These are phyloP conservation scores for Ascochyta lentis DNA, from an alignment of 2,329 filamentous ascomycete species.

Conservation along the genomic window DNA sequence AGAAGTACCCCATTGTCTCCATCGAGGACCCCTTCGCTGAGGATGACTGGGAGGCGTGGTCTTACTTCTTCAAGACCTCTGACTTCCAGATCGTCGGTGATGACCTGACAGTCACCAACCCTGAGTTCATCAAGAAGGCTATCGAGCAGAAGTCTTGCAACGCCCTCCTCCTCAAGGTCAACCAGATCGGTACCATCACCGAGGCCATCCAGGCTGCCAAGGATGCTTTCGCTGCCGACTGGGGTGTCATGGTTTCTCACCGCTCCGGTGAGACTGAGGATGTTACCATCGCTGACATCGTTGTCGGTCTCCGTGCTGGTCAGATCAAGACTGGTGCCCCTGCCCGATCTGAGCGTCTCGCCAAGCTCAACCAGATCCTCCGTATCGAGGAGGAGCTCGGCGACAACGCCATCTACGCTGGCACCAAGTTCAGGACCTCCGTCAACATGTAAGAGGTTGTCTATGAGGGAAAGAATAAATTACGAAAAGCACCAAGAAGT, in stretches of 20 bases:
- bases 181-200: constrained; percentile 98
- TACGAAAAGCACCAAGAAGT: constrained; percentile 15
- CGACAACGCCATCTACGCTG: constrained; percentile 87
- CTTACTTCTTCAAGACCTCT: constrained; percentile 99
- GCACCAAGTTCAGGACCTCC: constrained; percentile 87
- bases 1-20: constrained; percentile 98
- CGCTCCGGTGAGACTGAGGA: constrained; percentile 99
- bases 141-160: constrained; percentile 99
- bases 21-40: constrained; percentile 99
- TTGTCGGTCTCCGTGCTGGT: constrained; percentile 92
- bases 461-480: not conserved
- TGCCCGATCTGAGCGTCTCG: constrained; percentile 94
- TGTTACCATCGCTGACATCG: constrained; percentile 98
- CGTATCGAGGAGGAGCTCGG: constrained; percentile 97
- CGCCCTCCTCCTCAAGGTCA: constrained; percentile 97
- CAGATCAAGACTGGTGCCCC: constrained; percentile 76
- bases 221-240: constrained; percentile 91
- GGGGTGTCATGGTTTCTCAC: constrained; percentile 99
- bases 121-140: constrained; percentile 98
- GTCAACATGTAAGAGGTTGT: constrained; percentile 68
- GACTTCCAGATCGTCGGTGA: constrained; percentile 99
- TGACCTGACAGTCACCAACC: constrained; percentile 99
- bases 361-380: constrained; percentile 99
- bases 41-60: constrained; percentile 99
- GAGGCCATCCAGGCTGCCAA: constrained; percentile 99